phyloP scores from a whole-genome alignment of 2,329 filamentous ascomycete genomes.

The Rutstroemia sydowiana region DNA sequence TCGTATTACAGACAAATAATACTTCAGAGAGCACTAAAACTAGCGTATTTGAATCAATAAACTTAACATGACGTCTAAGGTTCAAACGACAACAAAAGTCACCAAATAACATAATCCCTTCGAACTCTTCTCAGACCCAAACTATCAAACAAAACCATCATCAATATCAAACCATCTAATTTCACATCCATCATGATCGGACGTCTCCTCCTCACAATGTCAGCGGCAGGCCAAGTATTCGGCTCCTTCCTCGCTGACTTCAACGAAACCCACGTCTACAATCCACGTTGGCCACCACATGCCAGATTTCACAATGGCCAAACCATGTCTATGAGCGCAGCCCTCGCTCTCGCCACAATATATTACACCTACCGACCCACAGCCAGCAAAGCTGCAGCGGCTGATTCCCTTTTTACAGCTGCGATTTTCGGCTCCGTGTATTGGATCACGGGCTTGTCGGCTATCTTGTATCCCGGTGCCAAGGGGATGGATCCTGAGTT shows the following conservation, averaged over 20 bases:
- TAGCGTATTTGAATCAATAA: too few relatives aligned
- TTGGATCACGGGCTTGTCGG: conserved; percentile 37
- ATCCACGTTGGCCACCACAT: conserved; percentile 43
- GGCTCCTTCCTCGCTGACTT: conserved; percentile 30
- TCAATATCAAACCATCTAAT: neutral
- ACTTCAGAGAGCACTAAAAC: too few relatives aligned
- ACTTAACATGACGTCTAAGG: neutral
- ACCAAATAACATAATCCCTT: too few relatives aligned
- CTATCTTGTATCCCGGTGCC: conserved; percentile 40
- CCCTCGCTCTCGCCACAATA: conserved; percentile 32
- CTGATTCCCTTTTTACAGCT: conserved; percentile 25
- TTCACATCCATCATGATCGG: conserved; percentile 15
- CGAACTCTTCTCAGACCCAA: too few relatives aligned
- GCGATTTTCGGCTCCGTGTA: conserved; percentile 37
- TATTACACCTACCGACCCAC: conserved; percentile 31
- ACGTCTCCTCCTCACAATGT: conserved; percentile 18
- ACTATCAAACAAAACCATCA: too few relatives aligned
- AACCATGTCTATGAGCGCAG: conserved; percentile 40
- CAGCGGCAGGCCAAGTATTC: conserved; percentile 16
- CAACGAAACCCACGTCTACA: conserved; percentile 40
- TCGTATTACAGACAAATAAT: too few relatives aligned
- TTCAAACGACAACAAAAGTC: too few relatives aligned
- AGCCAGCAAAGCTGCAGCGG: neutral
- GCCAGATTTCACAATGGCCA: conserved; percentile 47
- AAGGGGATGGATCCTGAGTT: conserved; percentile 40